Conservation (phyloP, 2,329 filamentous ascomycete genomes). For the Sarocladiaceae sp. region DNA sequence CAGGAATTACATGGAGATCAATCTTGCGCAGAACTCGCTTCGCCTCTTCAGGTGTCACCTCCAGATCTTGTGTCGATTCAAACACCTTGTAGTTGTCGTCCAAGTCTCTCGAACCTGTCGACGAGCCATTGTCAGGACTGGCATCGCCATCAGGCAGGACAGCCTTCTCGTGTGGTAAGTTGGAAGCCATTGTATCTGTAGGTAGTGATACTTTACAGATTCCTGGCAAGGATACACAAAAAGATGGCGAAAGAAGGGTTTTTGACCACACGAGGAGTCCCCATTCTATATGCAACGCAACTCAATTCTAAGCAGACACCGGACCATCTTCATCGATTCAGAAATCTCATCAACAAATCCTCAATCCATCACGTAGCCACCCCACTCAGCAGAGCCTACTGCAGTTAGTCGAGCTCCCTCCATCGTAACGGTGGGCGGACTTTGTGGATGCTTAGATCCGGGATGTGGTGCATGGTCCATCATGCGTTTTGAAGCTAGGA, state of each 20-base stretch:
- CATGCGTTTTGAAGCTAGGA: no score
- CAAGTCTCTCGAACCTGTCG: not conserved
- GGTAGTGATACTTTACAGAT: no score
- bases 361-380: not conserved
- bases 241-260: no score
- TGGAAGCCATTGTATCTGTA: not conserved
- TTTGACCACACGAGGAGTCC: no score
- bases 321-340: not conserved
- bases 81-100: slow-evolving; percentile 8
- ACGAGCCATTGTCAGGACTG: not conserved
- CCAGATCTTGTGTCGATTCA: not conserved
- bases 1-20: slow-evolving; percentile 22
- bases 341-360: not conserved
- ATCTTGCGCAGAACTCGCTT: slow-evolving; percentile 26
- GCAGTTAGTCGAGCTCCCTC: not conserved
- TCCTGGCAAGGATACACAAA: no score
- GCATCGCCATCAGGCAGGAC: not conserved
- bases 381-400: not conserved
- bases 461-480: not conserved
- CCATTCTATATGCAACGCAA: not conserved
- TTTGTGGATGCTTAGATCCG: slow-evolving; percentile 8
- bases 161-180: not conserved
- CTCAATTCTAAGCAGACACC: not conserved
- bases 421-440: not conserved
- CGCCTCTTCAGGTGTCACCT: slow-evolving; percentile 23